Conservation (phyloP, 768 basidiomycete genomes). For the Collybia mongolica region DNA sequence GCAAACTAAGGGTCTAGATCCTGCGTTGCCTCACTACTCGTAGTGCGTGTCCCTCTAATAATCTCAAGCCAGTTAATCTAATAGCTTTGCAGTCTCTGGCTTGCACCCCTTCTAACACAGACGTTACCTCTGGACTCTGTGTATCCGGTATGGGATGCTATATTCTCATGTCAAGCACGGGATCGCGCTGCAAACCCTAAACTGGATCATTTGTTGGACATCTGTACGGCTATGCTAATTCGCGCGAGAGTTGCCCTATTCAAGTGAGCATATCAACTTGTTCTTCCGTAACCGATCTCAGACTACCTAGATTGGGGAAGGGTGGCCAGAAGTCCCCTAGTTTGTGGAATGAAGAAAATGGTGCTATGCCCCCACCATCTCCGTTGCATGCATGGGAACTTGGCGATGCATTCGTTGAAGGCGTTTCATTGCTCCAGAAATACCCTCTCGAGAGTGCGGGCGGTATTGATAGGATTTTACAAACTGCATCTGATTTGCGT, state of each 20-base stretch:
- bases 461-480: slow-evolving; percentile 69
- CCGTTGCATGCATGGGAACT: slow-evolving; percentile 49
- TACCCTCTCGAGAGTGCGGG: slow-evolving; percentile 68
- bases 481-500: slow-evolving; percentile 62
- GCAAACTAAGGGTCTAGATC: slow-evolving; percentile 67
- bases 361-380: slow-evolving; percentile 33
- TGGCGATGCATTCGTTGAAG: slow-evolving; percentile 66
- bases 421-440: slow-evolving; percentile 57
- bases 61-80: not conserved
- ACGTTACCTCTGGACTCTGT: slow-evolving; percentile 65
- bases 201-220: slow-evolving; percentile 66
- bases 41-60: slow-evolving; percentile 47
- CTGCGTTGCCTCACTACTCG: slow-evolving; percentile 74
- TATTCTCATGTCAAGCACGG: slow-evolving; percentile 61
- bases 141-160: slow-evolving; percentile 66
- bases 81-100: slow-evolving; percentile 57
- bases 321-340: slow-evolving; percentile 37
- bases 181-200: slow-evolving; percentile 58
- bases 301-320: slow-evolving; percentile 50
- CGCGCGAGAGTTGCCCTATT: slow-evolving; percentile 52
- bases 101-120: slow-evolving; percentile 69
- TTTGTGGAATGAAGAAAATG: slow-evolving; percentile 53
- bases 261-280: slow-evolving; percentile 37
- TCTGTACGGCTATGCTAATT: slow-evolving; percentile 70
- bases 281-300: slow-evolving; percentile 1